phyloP scores from a whole-genome alignment of 352 stramenopile genomes.

The Phytophthora citricola region DNA sequence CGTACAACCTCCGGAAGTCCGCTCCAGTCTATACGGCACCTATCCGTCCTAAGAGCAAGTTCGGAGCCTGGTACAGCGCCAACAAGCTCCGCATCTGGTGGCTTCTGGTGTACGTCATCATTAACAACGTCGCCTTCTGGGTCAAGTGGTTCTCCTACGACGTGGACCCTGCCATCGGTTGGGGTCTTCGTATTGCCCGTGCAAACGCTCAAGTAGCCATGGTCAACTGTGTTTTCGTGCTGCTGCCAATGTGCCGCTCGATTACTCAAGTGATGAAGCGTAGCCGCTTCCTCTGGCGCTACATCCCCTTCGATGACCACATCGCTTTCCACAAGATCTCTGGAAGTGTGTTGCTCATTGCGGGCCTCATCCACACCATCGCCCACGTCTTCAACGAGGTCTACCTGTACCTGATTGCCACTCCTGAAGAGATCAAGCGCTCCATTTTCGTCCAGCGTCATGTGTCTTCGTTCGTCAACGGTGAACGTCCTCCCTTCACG shows the following conservation, averaged over 20 bases:
- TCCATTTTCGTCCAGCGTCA: conserved; percentile 70
- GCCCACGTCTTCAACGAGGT: conserved; percentile 79
- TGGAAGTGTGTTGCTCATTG: conserved; percentile 61
- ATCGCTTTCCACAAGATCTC: conserved; percentile 85
- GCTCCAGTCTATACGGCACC: conserved; percentile 41
- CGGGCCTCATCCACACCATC: conserved; percentile 66
- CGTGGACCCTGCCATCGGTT: conserved; percentile 77
- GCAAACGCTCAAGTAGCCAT: conserved; percentile 79
- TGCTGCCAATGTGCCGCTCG: conserved; percentile 81
- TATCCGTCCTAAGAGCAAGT: conserved; percentile 56
- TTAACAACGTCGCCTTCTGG: conserved; percentile 78
- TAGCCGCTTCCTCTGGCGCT: conserved; percentile 66
- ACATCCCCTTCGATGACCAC: conserved; percentile 83
- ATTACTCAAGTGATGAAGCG: conserved; percentile 80
- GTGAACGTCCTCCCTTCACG: conserved; percentile 65
- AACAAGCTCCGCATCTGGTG: conserved; percentile 85
- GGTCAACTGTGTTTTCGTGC: conserved; percentile 79
- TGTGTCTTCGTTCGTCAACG: conserved; percentile 55
- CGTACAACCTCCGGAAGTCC: conserved; percentile 56
- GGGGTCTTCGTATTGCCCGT: conserved; percentile 73
- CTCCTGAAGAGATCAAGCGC: conserved; percentile 56
- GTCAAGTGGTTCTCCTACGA: conserved; percentile 78
- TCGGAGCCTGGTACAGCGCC: conserved; percentile 69
- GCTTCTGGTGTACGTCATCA: conserved; percentile 72
- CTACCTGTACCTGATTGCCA: conserved; percentile 72